phyloP scores from a whole-genome alignment of 1,284 basidiomycete genomes.

The Volvariella surrecta region DNA sequence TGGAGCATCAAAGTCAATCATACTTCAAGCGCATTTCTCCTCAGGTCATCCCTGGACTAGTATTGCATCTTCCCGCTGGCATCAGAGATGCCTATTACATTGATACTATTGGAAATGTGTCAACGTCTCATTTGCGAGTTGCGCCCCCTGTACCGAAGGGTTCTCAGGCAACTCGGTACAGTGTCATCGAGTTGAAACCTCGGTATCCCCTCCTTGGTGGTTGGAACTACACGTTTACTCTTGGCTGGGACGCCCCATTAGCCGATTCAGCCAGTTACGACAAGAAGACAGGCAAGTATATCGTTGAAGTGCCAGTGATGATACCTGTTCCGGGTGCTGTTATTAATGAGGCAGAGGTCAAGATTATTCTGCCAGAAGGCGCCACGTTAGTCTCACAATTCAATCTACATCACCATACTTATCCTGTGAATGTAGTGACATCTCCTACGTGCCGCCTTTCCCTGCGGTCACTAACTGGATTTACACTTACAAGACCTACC shows the following conservation, averaged over 20 bases:
- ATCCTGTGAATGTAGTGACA: slow-evolving; percentile 43
- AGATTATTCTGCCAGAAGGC: slow-evolving; percentile 88
- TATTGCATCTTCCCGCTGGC: slow-evolving; percentile 74
- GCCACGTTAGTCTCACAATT: slow-evolving; percentile 60
- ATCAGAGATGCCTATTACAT: slow-evolving; percentile 82
- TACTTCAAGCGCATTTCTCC: slow-evolving; percentile 59
- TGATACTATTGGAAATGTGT: slow-evolving; percentile 93
- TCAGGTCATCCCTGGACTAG: slow-evolving; percentile 65
- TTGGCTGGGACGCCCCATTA: slow-evolving; percentile 88
- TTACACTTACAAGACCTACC: slow-evolving; percentile 75
- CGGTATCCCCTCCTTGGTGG: slow-evolving; percentile 93
- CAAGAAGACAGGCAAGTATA: slow-evolving; percentile 48
- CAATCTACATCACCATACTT: neutral
- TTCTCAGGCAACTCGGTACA: slow-evolving; percentile 42
- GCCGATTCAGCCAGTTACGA: slow-evolving; percentile 65
- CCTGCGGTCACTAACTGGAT: slow-evolving; percentile 51
- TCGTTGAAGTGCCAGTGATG: slow-evolving; percentile 82
- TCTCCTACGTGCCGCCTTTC: slow-evolving; percentile 76
- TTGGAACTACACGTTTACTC: slow-evolving; percentile 95
- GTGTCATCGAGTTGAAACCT: slow-evolving; percentile 75
- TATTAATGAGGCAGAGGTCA: slow-evolving; percentile 73
- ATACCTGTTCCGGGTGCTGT: slow-evolving; percentile 77
- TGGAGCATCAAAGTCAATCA: slow-evolving; percentile 74
- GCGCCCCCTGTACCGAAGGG: slow-evolving; percentile 54
- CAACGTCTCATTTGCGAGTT: slow-evolving; percentile 80